Conservation (phyloP, 1,284 basidiomycete species). For the Rhodotorula sp. region DNA sequence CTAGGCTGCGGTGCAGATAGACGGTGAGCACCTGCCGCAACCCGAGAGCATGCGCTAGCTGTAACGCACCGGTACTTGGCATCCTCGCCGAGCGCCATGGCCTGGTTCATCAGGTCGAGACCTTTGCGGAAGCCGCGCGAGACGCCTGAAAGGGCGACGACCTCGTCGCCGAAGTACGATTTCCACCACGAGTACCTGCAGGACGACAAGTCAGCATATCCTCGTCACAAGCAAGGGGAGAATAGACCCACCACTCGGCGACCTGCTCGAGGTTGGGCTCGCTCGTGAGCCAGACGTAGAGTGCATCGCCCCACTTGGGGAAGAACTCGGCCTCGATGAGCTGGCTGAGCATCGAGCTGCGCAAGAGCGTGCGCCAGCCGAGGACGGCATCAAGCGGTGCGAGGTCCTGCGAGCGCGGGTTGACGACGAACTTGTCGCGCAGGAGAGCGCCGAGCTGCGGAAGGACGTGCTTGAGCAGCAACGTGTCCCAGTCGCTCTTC, state of each 20-base stretch:
- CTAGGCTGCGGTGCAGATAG: conserved; percentile 17
- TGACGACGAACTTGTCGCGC: conserved; percentile 79
- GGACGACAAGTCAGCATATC: background rate
- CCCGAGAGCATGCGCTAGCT: background rate
- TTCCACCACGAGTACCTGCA: conserved; percentile 72
- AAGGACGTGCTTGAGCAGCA: conserved; percentile 85
- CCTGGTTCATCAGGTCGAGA: conserved; percentile 87
- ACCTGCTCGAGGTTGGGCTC: conserved; percentile 84
- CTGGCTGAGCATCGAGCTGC: conserved; percentile 72
- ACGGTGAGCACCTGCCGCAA: background rate
- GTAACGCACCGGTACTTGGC: conserved; percentile 40
- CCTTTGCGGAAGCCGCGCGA: conserved; percentile 78
- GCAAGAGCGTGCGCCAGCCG: conserved; percentile 72
- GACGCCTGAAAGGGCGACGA: conserved; percentile 66
- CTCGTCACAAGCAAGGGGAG: background rate
- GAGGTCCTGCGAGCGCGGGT: conserved; percentile 79
- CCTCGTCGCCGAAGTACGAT: conserved; percentile 65
- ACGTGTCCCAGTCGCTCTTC: conserved; percentile 87
- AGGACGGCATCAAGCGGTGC: conserved; percentile 74
- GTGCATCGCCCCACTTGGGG: conserved; percentile 90
- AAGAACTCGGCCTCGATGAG: conserved; percentile 89
- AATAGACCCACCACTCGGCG: conserved; percentile 73
- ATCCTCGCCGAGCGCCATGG: conserved; percentile 70
- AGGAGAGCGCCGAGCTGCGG: conserved; percentile 80
- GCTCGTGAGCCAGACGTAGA: conserved; percentile 87